Evolutionary conservation across 1,139 yeast species (phyloP), one percentile per base, ranked within the genome.

Genomic region (Meyerozyma sp.): DNA sequence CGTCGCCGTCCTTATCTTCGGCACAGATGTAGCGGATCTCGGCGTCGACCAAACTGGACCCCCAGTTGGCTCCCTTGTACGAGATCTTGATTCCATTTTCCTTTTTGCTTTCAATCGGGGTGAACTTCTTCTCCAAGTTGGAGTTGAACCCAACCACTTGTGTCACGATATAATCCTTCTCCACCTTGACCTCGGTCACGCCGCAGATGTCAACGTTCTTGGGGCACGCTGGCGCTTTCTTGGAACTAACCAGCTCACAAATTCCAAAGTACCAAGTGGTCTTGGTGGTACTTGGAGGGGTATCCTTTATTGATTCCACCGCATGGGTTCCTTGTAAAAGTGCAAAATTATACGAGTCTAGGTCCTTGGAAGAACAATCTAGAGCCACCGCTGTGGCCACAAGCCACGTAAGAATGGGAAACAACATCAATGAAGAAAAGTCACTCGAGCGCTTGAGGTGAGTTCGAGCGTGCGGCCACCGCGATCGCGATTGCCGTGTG

Each of bases 281-380:
- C 42, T 70, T 73, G 2, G 88, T 80, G 38, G 63, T 67, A 5
- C 91, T 77, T 2, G 98, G 98, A 23, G 97, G 97, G 11, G 96
- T 87, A 40, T 75, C 76, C 38, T 62, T 66, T 28, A 69, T 54
- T 5, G 56, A 44, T 8, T 69, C 56, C 14, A 68, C 66, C 3
- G 63, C 52, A 52, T 78, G 77, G 6, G 69, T 57, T 2, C 87
- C 86, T 40, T 70, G 70, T 37, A 82, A 63, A 18, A 66, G 54
- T 43, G 70, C 73, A 50, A 79, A 71, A 44, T 72, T 62, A 53
- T 66, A 68, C 32, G 66, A 65, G 21, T 62, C 61, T 34, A 78
- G 62, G 36, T 70, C 71, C 13, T 66, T 56, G 27, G 62, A 69
- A 2, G 64, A 54, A 55, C 85, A 81, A 54, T 73, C 74, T 47